Conservation (phyloP, 257 asterid species). For the Solanum paucissectum region DNA sequence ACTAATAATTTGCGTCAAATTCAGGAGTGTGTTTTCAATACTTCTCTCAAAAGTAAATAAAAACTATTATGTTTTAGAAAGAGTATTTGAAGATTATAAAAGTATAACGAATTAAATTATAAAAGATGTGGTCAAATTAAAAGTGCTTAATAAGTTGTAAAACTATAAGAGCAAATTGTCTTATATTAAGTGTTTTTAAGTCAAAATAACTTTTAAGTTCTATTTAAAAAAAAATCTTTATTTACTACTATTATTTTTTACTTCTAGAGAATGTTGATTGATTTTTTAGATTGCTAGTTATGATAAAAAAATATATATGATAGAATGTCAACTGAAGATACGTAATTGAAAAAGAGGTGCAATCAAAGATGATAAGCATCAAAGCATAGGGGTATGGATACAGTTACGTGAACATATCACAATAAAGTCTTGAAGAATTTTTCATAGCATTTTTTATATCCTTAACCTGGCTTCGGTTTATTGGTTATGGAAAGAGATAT, state of each 20-base stretch:
- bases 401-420: not conserved
- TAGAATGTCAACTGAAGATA: constrained; percentile 15
- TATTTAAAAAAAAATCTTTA: too few species aligned
- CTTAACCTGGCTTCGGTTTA: not conserved
- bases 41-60: too few species aligned
- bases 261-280: not conserved
- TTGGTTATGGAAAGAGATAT: not conserved
- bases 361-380: not conserved
- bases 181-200: too few species aligned
- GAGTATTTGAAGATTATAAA: too few species aligned
- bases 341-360: not conserved
- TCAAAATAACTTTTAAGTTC: too few species aligned
- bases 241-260: not conserved
- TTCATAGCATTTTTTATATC: not conserved
- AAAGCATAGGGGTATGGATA: not conserved
- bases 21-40: too few species aligned
- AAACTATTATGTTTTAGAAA: too few species aligned
- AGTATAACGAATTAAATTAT: too few species aligned
- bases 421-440: not conserved
- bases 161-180: too few species aligned
- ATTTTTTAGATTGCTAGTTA: not conserved
- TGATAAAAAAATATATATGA: not conserved
- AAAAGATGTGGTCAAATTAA: too few species aligned
- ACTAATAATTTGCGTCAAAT: too few species aligned
- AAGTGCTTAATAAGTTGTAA: too few species aligned